phyloP scores from a whole-genome alignment of 345 rosid species.

The Arabidopsis thaliana region TAIR10.1 NC_003075.7:13261501-13262000 shows the following conservation, averaged over 20 bases:
- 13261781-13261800: constrained; percentile 85
- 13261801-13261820: constrained; percentile 94
- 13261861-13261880: constrained; percentile 61
- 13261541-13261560: constrained; percentile 81
- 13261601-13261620: background rate
- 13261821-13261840: constrained; percentile 80
- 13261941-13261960: constrained; percentile 24
- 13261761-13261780: constrained; percentile 94
- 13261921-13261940: constrained; percentile 26
- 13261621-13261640: background rate
- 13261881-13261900: constrained; percentile 46
- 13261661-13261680: too few relatives aligned
- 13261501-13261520: constrained; percentile 72
- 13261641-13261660: background rate
- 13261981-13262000: constrained; percentile 19
- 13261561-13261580: constrained; percentile 56
- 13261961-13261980: constrained; percentile 5
- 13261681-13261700: background rate
- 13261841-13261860: constrained; percentile 73
- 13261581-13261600: constrained; percentile 7
- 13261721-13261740: background rate
- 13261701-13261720: background rate
- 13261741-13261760: constrained; percentile 74
- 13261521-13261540: constrained; percentile 70
- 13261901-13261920: constrained; percentile 34